phyloP scores from a whole-genome alignment of 208 protist genomes.

The Tritrichomonas foetus region DNA sequence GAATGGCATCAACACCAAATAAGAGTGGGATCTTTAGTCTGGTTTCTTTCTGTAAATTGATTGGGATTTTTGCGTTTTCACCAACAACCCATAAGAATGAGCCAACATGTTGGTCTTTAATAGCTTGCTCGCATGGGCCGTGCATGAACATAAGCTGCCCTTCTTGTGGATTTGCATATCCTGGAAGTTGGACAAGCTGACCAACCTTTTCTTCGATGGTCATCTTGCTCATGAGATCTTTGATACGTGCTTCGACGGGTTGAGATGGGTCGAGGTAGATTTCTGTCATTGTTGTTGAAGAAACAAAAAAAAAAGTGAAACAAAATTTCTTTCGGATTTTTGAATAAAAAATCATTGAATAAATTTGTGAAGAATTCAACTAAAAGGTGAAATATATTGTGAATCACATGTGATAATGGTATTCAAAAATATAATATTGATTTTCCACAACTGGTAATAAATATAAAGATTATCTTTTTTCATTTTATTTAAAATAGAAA shows the following conservation, averaged over 20 bases:
- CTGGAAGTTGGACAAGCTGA: not conserved
- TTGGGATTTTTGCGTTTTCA: not conserved
- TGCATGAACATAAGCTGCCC: too few relatives aligned
- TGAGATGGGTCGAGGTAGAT: not conserved
- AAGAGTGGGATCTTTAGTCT: constrained; percentile 50
- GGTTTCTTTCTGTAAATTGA: not conserved
- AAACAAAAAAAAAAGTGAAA: not conserved
- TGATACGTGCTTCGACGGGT: not conserved
- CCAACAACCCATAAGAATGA: not conserved
- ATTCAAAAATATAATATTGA: not conserved
- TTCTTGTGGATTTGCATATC: not conserved
- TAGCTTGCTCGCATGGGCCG: too few relatives aligned
- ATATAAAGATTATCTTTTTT: not conserved
- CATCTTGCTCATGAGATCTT: not conserved
- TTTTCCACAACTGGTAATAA: not conserved
- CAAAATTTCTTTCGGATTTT: not conserved
- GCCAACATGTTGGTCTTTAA: not conserved
- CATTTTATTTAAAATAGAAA: not conserved
- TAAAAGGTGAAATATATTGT: not conserved
- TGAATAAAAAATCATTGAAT: not conserved
- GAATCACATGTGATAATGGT: not conserved
- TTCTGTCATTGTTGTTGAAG: not conserved
- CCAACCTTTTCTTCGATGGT: not conserved
- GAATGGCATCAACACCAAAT: constrained; percentile 57
- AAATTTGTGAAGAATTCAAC: not conserved